Evolutionary conservation across 805 yeast genomes (phyloP), one percentile per base, ranked within the genome.

Genomic region (Jamesozyma spencerorum): DNA sequence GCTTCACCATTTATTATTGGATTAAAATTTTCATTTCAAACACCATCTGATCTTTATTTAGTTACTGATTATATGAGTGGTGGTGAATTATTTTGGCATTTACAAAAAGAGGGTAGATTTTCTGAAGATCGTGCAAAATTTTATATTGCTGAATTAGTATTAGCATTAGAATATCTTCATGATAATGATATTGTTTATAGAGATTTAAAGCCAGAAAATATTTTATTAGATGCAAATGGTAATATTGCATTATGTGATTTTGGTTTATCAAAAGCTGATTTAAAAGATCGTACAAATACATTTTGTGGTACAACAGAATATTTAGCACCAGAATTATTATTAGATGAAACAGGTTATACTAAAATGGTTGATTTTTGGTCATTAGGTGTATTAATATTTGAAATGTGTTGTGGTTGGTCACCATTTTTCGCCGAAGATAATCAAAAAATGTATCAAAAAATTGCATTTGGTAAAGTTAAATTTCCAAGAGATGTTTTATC

Each of bases 351-450:
- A 40, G 98, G 98, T 14, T 92, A 92, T 66, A 92, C 97, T 30
- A 87, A 88, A 64, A 90, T 92, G 97, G 98, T 92, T 46, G 98
- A 92, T 63, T 92, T 92, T 55, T 92, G 98, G 98, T 88, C 97
- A 2, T 68, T 92, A 43, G 98, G 98, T 45, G 98, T 92, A 19
- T 69, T 92, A 43, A 87, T 92, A 35, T 92, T 92, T 64, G 98
- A 92, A 67, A 92, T 92, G 98, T 88, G 97, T 64, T 92, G 97
- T 67, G 98, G 98, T 38, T 92, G 97, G 98, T 84, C 95, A 4
- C 98, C 98, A 41, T 92, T 92, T 63, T 92, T 86, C 57, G 98
- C 97, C 20, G 97, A 90, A 47, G 90, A 86, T 62, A 87, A 95
- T 38, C 97, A 92, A 68, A 96, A 92, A 64, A 92, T 92, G 98